A percentile compares a stretch with the other conserved stretches of the same genome.
Conservation (phyloP, 192 early-diverging fungal species). For the Borealophlyctis nickersoniae region DNA sequence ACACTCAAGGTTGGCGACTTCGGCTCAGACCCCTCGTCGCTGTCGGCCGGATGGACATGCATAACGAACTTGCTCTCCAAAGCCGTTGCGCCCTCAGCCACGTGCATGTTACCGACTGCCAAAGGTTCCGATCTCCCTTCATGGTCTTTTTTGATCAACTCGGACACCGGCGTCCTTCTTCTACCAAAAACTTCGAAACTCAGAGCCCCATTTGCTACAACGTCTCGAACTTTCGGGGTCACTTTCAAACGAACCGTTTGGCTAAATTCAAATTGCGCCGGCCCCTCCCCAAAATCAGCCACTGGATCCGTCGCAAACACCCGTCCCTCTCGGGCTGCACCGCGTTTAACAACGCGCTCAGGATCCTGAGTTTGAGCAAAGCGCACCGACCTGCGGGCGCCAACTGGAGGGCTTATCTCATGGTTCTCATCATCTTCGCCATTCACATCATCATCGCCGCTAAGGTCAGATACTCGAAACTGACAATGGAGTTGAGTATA, state of each 20-base stretch:
- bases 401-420: too few relatives aligned
- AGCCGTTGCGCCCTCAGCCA: too few relatives aligned
- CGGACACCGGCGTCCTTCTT: not conserved
- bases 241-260: conserved; percentile 34
- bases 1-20: too few relatives aligned
- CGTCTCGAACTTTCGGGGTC: conserved; percentile 18
- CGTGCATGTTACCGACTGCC: too few relatives aligned
- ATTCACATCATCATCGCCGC: conserved; percentile 57
- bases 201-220: conserved; percentile 23
- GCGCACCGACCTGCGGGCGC: too few relatives aligned
- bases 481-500: conserved; percentile 71
- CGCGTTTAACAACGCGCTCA: conserved; percentile 39
- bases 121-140: not conserved
- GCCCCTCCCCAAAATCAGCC: conserved; percentile 47
- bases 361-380: conserved; percentile 23
- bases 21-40: too few relatives aligned
- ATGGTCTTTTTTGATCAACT: conserved; percentile 27
- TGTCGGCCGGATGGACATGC: too few relatives aligned
- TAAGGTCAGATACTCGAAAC: too few relatives aligned
- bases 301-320: conserved; percentile 60
- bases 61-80: too few relatives aligned
- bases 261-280: conserved; percentile 51
- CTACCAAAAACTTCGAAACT: conserved; percentile 40
- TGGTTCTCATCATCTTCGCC: too few relatives aligned
- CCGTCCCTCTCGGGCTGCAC: too few relatives aligned